Percentiles rank a stretch among this genome's conserved stretches.
Conservation (phyloP, 495 filamentous ascomycete genomes). For the Annulohypoxylon maeteangense region DNA sequence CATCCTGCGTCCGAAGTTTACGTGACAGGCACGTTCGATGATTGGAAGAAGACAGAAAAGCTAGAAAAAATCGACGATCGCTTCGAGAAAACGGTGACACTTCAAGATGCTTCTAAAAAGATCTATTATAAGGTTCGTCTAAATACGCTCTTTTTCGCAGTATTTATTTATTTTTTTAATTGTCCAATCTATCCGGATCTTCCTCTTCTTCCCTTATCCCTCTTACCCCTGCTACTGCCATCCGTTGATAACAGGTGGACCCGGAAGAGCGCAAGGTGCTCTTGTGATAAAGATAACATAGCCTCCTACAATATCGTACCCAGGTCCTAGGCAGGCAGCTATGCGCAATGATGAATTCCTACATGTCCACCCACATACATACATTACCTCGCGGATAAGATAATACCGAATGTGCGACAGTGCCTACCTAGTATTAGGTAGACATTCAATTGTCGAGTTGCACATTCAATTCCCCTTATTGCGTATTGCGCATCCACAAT, state of each 20-base stretch:
- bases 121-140: constrained; percentile 82
- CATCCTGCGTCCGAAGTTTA: constrained; percentile 84
- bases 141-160: constrained; percentile 31
- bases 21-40: constrained; percentile 95
- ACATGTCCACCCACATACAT: too few species aligned
- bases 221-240: constrained; percentile 49
- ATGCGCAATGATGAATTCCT: constrained; percentile 12
- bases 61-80: constrained; percentile 75
- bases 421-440: background rate
- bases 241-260: constrained; percentile 33
- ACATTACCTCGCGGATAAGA: background rate
- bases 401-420: constrained; percentile 1
- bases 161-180: constrained; percentile 17
- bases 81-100: constrained; percentile 81
- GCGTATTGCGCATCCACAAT: background rate
- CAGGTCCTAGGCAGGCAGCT: background rate
- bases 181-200: constrained; percentile 11
- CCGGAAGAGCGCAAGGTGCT: constrained; percentile 28
- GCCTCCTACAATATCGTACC: background rate
- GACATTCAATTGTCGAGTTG: constrained; percentile 9
- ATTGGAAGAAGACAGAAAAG: constrained; percentile 86
- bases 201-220: constrained; percentile 3
- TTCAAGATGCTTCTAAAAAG: constrained; percentile 71
- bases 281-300: background rate
- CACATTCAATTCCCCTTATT: constrained; percentile 17